A percentile compares a stretch with the other conserved stretches of the same genome.
Conservation (phyloP, 2,329 filamentous ascomycete species). For the Orbilia quercus region DNA sequence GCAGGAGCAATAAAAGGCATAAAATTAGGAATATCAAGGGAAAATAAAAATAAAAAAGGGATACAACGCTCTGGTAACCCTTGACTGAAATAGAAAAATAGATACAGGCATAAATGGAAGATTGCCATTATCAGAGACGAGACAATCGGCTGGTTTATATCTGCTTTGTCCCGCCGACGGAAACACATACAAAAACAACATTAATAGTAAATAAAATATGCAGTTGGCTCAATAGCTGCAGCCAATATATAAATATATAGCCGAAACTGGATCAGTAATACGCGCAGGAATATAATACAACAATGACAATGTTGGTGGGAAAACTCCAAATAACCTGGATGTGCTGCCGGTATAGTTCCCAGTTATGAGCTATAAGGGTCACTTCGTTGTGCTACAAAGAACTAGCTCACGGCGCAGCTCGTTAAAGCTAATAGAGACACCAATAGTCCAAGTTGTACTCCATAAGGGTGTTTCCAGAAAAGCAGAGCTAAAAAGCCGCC, state of each 20-base stretch:
- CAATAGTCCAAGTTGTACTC: not conserved
- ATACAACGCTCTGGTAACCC: not conserved
- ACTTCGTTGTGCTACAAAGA: not conserved
- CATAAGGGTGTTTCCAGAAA: not conserved
- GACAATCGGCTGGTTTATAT: not conserved
- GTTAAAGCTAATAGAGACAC: not conserved
- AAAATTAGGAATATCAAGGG: slow-evolving; percentile 1
- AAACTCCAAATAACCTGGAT: not conserved
- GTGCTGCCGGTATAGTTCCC: too few relatives aligned
- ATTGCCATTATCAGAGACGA: not conserved
- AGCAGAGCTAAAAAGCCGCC: not conserved
- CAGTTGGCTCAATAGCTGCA: not conserved
- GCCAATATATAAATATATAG: not conserved
- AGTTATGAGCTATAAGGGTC: too few relatives aligned
- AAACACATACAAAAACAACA: not conserved
- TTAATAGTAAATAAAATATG: not conserved
- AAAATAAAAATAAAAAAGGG: not conserved
- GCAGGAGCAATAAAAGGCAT: not conserved
- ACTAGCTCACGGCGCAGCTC: not conserved
- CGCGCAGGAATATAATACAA: too few relatives aligned
- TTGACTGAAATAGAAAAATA: too few relatives aligned
- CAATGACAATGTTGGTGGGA: not conserved
- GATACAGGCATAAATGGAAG: not conserved
- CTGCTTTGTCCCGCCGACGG: not conserved
- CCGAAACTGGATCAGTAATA: too few relatives aligned